phyloP scores from a whole-genome alignment of 2,329 filamentous ascomycete species.

The Fonsecaea multimorphosa region DNA sequence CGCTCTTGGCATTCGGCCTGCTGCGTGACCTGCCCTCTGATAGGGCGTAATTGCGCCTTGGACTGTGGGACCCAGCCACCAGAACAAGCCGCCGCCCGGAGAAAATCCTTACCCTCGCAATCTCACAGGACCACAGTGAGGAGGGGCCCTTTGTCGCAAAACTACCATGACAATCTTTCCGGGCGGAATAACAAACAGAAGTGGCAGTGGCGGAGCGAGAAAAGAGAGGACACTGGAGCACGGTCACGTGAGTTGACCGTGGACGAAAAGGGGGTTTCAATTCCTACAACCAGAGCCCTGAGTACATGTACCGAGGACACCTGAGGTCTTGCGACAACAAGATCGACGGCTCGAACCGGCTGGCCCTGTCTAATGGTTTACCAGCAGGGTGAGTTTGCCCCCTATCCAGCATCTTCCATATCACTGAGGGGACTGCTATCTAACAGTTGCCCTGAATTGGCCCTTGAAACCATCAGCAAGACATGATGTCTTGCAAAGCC shows the following conservation, averaged over 20 bases:
- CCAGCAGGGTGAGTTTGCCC: neutral
- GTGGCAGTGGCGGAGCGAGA: neutral
- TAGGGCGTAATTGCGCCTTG: neutral
- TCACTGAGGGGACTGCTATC: neutral
- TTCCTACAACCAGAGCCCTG: neutral
- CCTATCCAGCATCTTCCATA: neutral
- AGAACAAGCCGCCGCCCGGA: neutral
- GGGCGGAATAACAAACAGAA: no score
- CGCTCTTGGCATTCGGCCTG: slow-evolving; percentile 11
- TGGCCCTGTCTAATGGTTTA: neutral
- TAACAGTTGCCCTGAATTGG: neutral
- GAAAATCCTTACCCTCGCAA: neutral
- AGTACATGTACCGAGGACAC: neutral
- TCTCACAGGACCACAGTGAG: neutral
- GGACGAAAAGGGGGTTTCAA: neutral
- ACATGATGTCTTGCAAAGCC: neutral
- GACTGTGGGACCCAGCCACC: neutral
- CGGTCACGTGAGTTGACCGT: neutral
- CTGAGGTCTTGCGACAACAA: neutral
- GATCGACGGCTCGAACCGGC: neutral
- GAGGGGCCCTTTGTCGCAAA: neutral
- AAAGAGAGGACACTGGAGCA: neutral
- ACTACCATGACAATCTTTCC: neutral
- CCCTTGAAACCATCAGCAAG: neutral
- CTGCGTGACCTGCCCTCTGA: slow-evolving; percentile 13